phyloP scores from a whole-genome alignment of 2,329 filamentous ascomycete species.

The Colletotrichum sp. region DNA sequence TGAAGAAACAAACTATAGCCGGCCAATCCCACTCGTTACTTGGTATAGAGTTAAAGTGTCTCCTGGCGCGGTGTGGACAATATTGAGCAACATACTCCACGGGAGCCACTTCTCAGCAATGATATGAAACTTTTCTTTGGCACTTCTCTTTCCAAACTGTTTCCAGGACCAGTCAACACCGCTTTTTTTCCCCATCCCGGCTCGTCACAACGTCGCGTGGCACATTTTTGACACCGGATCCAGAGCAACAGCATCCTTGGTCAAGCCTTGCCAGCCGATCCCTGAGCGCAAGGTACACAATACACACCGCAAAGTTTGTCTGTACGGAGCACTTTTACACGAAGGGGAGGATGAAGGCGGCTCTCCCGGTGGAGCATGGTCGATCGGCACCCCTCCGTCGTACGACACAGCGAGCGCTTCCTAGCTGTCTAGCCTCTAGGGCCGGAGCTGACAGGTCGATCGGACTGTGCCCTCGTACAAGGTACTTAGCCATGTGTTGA shows the following conservation, averaged over 20 bases:
- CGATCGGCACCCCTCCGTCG: slow-evolving; percentile 17
- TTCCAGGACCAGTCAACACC: slow-evolving; percentile 1
- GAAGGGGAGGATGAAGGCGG: neutral
- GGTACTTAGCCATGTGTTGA: neutral
- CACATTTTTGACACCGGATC: neutral
- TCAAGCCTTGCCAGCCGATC: neutral
- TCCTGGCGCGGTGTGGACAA: neutral
- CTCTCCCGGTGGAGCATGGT: neutral
- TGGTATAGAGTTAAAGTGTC: neutral
- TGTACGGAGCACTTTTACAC: neutral
- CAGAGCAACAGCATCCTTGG: neutral
- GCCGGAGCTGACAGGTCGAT: neutral
- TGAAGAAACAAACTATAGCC: neutral
- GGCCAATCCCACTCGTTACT: neutral
- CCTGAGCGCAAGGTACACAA: neutral
- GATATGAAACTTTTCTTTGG: neutral
- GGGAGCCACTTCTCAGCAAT: neutral
- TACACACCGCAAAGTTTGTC: neutral
- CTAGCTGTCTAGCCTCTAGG: neutral
- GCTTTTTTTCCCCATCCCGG: neutral
- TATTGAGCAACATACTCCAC: neutral
- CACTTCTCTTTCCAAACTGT: neutral
- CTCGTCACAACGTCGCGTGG: neutral
- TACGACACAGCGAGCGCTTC: neutral
- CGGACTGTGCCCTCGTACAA: neutral